phyloP scores from a whole-genome alignment of 257 asterid species.

The Solanum pinnatisectum region DNA sequence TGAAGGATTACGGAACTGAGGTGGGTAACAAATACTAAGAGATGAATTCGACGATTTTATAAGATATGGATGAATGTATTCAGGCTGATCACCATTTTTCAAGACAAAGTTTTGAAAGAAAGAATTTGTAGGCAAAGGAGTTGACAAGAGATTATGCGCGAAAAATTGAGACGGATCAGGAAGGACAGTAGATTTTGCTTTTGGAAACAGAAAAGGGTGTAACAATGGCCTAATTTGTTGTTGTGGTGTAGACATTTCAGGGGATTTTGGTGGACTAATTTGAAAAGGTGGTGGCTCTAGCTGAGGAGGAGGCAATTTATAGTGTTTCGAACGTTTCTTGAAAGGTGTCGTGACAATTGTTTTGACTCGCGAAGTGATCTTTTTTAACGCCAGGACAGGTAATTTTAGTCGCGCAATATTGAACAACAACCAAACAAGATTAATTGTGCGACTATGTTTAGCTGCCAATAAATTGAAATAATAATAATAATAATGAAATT shows the following conservation, averaged over 20 bases:
- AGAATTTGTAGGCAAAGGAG: constrained; percentile 73
- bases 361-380: constrained; percentile 29
- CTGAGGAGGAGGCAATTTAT: background rate
- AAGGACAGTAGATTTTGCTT: constrained; percentile 42
- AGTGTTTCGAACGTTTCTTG: constrained; percentile 13
- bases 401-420: background rate
- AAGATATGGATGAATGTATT: constrained; percentile 63
- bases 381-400: constrained; percentile 10
- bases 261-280: constrained; percentile 11
- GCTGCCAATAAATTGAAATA: background rate
- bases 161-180: constrained; percentile 69
- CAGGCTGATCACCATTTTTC: constrained; percentile 71
- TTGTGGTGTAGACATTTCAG: constrained; percentile 23
- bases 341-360: constrained; percentile 30
- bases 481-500: background rate
- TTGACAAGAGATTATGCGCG: constrained; percentile 41
- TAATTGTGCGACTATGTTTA: background rate
- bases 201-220: constrained; percentile 56
- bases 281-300: background rate
- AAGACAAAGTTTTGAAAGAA: constrained; percentile 64
- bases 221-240: background rate
- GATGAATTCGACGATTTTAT: constrained; percentile 49
- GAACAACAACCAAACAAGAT: background rate
- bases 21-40: constrained; percentile 45
- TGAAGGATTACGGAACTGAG: constrained; percentile 34